A percentile compares a stretch with the other conserved stretches of the same genome.
These are phyloP conservation scores for Eutrema heterophyllum DNA, from an alignment of 345 rosid species.

Conservation along the genomic window DNA sequence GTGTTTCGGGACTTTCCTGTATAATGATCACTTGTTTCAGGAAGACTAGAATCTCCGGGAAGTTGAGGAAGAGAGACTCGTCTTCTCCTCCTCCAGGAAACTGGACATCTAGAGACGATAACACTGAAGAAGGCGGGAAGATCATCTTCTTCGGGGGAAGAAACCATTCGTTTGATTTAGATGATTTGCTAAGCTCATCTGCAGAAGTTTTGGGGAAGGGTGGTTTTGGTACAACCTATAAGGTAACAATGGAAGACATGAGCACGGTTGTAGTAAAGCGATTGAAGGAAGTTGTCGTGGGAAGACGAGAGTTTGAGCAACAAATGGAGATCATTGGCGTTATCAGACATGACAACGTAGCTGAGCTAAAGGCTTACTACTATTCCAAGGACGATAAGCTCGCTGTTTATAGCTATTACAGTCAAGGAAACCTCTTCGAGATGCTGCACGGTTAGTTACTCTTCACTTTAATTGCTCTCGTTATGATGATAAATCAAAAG, in stretches of 20 bases:
- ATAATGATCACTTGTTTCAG: conserved; percentile 39
- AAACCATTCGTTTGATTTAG: conserved; percentile 72
- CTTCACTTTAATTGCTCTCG: neutral
- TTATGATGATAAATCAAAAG: neutral
- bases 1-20: conserved; percentile 39
- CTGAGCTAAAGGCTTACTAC: conserved; percentile 81
- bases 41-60: conserved; percentile 30
- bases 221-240: conserved; percentile 74
- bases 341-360: conserved; percentile 72
- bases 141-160: conserved; percentile 78
- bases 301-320: conserved; percentile 87
- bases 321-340: conserved; percentile 86
- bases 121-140: conserved; percentile 51
- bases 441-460: conserved; percentile 64
- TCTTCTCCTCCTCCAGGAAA: conserved; percentile 49
- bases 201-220: conserved; percentile 87
- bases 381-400: conserved; percentile 88
- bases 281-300: conserved; percentile 71
- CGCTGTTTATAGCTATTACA: conserved; percentile 69
- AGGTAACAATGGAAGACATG: conserved; percentile 41
- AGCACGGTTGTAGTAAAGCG: conserved; percentile 82
- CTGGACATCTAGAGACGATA: conserved; percentile 60
- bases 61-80: conserved; percentile 55
- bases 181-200: conserved; percentile 89
- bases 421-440: conserved; percentile 63